Conservation (phyloP, 805 yeast species). For the Starmerella etchellsii region DNA sequence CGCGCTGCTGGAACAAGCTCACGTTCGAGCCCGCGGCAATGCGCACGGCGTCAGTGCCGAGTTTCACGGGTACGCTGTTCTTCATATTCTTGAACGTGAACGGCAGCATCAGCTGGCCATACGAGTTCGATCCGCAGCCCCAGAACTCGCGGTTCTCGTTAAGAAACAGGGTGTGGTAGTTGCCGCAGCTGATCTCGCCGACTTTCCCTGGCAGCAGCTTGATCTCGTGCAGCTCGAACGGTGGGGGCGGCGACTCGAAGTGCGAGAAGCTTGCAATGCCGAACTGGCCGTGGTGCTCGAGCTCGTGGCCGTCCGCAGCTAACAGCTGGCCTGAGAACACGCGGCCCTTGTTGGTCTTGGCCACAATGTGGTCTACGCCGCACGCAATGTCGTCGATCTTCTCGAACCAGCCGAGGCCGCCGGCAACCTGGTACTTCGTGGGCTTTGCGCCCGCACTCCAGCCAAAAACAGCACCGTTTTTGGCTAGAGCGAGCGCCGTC, state of each 20-base stretch:
- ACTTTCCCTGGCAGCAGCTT: slow-evolving; percentile 44
- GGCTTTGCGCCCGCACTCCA: slow-evolving; percentile 13
- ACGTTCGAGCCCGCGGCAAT: slow-evolving; percentile 65
- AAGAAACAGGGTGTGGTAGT: slow-evolving; percentile 56
- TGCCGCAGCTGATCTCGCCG: slow-evolving; percentile 56
- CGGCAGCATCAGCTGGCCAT: slow-evolving; percentile 73
- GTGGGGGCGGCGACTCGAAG: slow-evolving; percentile 41
- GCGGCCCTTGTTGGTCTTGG: slow-evolving; percentile 45
- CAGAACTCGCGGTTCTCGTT: slow-evolving; percentile 58
- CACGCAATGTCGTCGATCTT: slow-evolving; percentile 39
- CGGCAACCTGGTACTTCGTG: not conserved
- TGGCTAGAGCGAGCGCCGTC: slow-evolving; percentile 25
- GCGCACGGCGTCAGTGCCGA: slow-evolving; percentile 30
- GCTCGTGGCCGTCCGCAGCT: slow-evolving; percentile 34
- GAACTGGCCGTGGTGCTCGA: slow-evolving; percentile 56
- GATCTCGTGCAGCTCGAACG: slow-evolving; percentile 41
- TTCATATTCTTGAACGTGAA: slow-evolving; percentile 53
- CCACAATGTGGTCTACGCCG: slow-evolving; percentile 61
- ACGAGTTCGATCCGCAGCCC: slow-evolving; percentile 74
- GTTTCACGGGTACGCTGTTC: slow-evolving; percentile 54
- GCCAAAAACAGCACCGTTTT: slow-evolving; percentile 29
- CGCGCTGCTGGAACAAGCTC: not conserved
- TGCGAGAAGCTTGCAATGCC: slow-evolving; percentile 69
- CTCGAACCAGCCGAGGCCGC: slow-evolving; percentile 33
- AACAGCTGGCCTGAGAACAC: slow-evolving; percentile 38